These are phyloP conservation scores for Chalciporus sp. DNA, from an alignment of 1,284 basidiomycete genomes.

Conservation along the genomic window DNA sequence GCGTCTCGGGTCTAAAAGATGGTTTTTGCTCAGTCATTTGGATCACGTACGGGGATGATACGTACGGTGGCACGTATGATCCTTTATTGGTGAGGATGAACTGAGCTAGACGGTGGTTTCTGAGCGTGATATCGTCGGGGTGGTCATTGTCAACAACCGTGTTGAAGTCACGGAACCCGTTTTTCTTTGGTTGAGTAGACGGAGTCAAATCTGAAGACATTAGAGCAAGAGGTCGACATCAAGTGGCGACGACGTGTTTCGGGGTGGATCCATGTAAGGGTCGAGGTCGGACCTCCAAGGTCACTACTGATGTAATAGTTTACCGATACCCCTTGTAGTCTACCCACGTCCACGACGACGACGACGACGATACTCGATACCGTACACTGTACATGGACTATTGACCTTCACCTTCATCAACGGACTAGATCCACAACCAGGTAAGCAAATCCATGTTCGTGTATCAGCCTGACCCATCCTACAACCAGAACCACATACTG, in stretches of 20 bases:
- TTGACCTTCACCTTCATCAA: background rate
- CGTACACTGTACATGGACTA: background rate
- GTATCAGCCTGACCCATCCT: background rate
- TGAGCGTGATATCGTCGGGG: conserved; percentile 30
- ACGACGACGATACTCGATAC: background rate
- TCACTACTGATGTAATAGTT: too few relatives aligned
- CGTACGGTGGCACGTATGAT: conserved; percentile 29
- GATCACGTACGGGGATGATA: background rate
- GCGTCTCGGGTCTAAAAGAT: conserved; percentile 15
- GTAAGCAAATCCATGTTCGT: too few relatives aligned
- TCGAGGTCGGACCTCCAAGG: too few relatives aligned
- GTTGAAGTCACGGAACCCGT: conserved; percentile 23
- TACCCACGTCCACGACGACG: too few relatives aligned
- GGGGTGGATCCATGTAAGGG: too few relatives aligned
- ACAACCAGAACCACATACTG: background rate
- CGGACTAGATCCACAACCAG: background rate
- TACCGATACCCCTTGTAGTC: too few relatives aligned
- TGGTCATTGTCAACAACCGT: conserved; percentile 14
- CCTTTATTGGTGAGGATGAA: conserved; percentile 34
- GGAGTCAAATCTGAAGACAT: conserved; percentile 7
- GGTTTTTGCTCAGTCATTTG: background rate
- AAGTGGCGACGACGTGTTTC: background rate
- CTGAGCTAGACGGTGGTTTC: conserved; percentile 32
- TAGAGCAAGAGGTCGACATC: background rate
- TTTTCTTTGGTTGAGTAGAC: conserved; percentile 11